phyloP scores from a whole-genome alignment of 2,329 filamentous ascomycete genomes.

The Aotearoamyces nothofagi region DNA sequence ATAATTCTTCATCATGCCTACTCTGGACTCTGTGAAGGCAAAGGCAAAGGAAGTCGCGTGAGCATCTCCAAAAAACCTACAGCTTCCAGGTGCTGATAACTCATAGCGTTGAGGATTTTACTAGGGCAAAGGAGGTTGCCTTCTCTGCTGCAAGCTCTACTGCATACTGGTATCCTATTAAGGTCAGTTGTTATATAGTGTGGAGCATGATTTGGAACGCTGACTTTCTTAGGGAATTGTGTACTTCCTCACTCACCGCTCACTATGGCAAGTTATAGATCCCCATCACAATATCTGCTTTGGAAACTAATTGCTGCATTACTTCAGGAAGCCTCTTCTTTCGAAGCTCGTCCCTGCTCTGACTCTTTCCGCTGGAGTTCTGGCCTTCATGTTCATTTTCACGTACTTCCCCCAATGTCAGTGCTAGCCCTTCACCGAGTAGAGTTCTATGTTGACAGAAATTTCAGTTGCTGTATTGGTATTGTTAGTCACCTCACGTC shows the following conservation, averaged over 20 bases:
- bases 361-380: conserved; percentile 55
- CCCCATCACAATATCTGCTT: too few species aligned
- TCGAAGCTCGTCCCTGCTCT: conserved; percentile 44
- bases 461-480: too few species aligned
- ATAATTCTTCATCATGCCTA: too few species aligned
- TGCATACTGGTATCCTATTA: conserved; percentile 78
- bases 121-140: conserved; percentile 46
- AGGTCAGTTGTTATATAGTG: conserved; percentile 22
- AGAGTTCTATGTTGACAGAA: too few species aligned
- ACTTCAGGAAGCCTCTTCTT: conserved; percentile 39
- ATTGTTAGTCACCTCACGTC: too few species aligned
- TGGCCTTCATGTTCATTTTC: conserved; percentile 72
- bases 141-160: conserved; percentile 58
- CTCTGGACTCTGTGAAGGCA: conserved; percentile 12
- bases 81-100: too few species aligned
- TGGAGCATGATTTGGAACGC: too few species aligned
- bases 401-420: conserved; percentile 73
- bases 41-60: conserved; percentile 21
- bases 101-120: conserved; percentile 62
- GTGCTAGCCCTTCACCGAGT: conserved; percentile 66
- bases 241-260: conserved; percentile 39
- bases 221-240: conserved; percentile 32
- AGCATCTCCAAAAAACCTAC: too few species aligned
- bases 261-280: too few species aligned
- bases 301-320: too few species aligned